Percentiles rank a stretch among this genome's conserved stretches.
Conservation (phyloP, 2,329 filamentous ascomycete genomes). For the Truncatella angustata region DNA sequence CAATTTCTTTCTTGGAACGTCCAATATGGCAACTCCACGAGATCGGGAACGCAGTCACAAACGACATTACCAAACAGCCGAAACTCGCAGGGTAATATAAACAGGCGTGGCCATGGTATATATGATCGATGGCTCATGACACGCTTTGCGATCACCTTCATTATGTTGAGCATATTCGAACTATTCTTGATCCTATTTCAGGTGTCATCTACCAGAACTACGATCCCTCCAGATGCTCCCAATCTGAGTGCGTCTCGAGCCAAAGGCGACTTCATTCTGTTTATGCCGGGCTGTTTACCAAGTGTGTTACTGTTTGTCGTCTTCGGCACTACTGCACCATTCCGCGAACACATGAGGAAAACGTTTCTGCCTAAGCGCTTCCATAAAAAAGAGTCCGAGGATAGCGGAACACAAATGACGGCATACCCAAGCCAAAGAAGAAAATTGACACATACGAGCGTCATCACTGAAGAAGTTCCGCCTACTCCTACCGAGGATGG, state of each 20-base stretch:
- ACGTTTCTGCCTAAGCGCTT: conserved; percentile 8
- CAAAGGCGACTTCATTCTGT: conserved; percentile 30
- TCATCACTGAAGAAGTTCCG: not conserved
- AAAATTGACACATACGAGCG: not conserved
- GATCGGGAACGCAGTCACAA: conserved; percentile 14
- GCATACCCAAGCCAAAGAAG: not conserved
- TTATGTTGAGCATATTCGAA: conserved; percentile 33
- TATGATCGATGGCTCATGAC: conserved; percentile 38
- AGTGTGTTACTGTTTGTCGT: conserved; percentile 23
- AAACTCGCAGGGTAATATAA: not conserved
- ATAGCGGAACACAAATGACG: not conserved
- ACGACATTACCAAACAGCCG: not conserved
- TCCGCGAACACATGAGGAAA: conserved; percentile 8
- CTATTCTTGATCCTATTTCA: conserved; percentile 31
- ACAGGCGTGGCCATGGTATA: conserved; percentile 17
- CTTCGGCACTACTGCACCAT: conserved; percentile 11
- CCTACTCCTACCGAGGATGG: not conserved
- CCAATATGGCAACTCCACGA: conserved; percentile 23
- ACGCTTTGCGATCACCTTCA: conserved; percentile 35
- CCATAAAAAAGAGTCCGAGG: not conserved
- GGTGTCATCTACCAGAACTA: conserved; percentile 21
- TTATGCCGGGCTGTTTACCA: conserved; percentile 26
- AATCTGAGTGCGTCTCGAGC: conserved; percentile 26
- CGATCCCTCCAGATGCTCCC: conserved; percentile 23
- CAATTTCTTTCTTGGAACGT: conserved; percentile 25